Evolutionary conservation across 2,329 filamentous ascomycete species (phyloP), one percentile per base, ranked within the genome.

Genomic region (Myriosclerotinia duriaeana): DNA sequence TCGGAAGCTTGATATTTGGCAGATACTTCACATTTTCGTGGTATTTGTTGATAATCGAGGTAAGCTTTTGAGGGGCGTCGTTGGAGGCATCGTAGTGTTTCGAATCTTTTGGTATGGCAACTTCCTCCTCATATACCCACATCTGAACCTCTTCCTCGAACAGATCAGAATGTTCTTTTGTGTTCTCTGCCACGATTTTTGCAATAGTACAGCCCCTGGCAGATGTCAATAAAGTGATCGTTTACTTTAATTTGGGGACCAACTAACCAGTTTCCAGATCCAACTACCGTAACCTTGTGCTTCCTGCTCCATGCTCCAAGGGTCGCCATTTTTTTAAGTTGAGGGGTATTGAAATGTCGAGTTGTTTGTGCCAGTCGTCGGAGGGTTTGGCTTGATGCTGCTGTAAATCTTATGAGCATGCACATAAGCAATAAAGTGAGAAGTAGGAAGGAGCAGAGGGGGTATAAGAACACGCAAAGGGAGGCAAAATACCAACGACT

Each of bases 1-100:
- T 75, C 5, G 95, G 95, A 2, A 99, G 86, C 42, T 84, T 81
- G 76, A 99, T 91, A 74, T 87, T 87, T n/a, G 94, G 92, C 12
- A 99, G 89, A 81, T 99, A 99, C 80, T 98, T 99, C 81, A 97
- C 85, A 79, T 99, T 99, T 82, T 99, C 95, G 81, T 98, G 93
- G 75, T 90, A 81, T 54, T 84, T 85, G 83, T 99, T 99, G 86
- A 99, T 97, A 73, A 99, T 80, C 62, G 87, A 79, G 9, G 95
- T 97, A 78, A 99, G 88, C 81, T 97, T 97, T 78, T 95, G 91
- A 3, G 89, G 86, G 70, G 86, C 84, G 83, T 79, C 34, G 36
- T 80, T 82, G 67, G 83, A 79, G 26, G 84, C 75, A 73, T 90
- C 84, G 82, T 92, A 93, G 80, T 92, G 85, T 72, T 86, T 87